Percentiles rank a stretch among this genome's conserved stretches.
phyloP scores from a whole-genome alignment of 805 yeast genomes.

The Ogataea nakhonphanomensis region DNA sequence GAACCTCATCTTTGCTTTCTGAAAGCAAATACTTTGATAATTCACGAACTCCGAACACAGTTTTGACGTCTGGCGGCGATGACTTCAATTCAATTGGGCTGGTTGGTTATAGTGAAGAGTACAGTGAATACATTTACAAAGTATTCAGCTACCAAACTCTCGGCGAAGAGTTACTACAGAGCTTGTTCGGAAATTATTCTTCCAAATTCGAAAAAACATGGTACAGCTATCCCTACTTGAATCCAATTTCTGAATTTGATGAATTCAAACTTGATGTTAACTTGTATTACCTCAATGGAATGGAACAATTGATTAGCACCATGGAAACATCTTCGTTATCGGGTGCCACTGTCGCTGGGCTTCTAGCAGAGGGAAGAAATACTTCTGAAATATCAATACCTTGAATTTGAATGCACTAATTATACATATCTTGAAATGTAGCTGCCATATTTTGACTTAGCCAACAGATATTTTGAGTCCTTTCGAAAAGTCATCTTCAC shows the following conservation, averaged over 20 bases:
- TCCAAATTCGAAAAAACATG: conserved; percentile 36
- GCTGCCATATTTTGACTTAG: neutral
- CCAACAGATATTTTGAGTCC: conserved; percentile 13
- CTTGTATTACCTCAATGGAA: conserved; percentile 42
- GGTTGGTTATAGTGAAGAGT: conserved; percentile 26
- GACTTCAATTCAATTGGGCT: conserved; percentile 37
- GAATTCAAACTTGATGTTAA: conserved; percentile 11
- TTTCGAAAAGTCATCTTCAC: conserved; percentile 7
- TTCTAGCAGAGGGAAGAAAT: conserved; percentile 33
- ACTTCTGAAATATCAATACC: conserved; percentile 24
- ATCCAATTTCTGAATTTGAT: conserved; percentile 29
- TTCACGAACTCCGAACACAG: conserved; percentile 23
- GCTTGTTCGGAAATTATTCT: conserved; percentile 25
- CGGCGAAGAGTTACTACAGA: conserved; percentile 15
- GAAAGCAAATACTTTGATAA: conserved; percentile 13
- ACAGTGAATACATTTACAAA: conserved; percentile 39
- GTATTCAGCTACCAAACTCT: conserved; percentile 34
- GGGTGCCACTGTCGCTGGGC: conserved; percentile 48
- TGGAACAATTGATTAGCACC: conserved; percentile 47
- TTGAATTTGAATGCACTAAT: conserved; percentile 7
- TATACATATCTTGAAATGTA: conserved; percentile 3
- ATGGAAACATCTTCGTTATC: conserved; percentile 51
- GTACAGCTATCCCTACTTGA: conserved; percentile 43
- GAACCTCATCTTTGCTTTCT: conserved; percentile 15
- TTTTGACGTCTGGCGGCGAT: conserved; percentile 25